Conservation (phyloP, 2,329 filamentous ascomycete genomes). For the Pseudogymnoascus sp. region DNA sequence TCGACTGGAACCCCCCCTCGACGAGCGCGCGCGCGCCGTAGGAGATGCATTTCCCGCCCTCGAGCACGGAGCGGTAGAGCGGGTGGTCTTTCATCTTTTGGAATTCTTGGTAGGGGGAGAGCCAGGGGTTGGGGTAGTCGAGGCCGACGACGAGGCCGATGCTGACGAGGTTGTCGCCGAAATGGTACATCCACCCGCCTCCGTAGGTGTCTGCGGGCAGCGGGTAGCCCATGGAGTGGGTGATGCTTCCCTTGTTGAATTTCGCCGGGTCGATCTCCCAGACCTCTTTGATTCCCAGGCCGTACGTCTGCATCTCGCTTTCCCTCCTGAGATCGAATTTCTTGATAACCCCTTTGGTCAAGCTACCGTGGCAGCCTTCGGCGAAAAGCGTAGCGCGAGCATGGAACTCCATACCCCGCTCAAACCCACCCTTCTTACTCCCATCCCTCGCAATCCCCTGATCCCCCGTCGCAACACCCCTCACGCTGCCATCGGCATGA, state of each 20-base stretch:
- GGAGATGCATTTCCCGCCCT: conserved; percentile 95
- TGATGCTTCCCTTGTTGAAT: conserved; percentile 77
- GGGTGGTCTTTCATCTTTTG: conserved; percentile 98
- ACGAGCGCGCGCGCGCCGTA: conserved; percentile 88
- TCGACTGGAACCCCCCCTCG: conserved; percentile 95
- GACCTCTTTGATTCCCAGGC: conserved; percentile 88
- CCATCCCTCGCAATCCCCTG: conserved; percentile 76
- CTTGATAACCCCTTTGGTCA: conserved; percentile 91
- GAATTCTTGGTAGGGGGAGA: conserved; percentile 92
- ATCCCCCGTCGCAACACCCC: conserved; percentile 93
- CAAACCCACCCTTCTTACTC: conserved; percentile 81
- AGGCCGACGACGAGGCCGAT: conserved; percentile 87
- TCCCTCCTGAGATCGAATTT: conserved; percentile 87
- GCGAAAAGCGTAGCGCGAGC: conserved; percentile 84
- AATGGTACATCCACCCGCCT: conserved; percentile 99
- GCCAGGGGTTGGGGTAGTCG: conserved; percentile 94
- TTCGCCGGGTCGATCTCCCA: conserved; percentile 95
- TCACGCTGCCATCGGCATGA: conserved; percentile 75
- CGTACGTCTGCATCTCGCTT: conserved; percentile 92
- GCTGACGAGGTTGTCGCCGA: conserved; percentile 92
- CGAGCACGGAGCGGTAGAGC: conserved; percentile 76
- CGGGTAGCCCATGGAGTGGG: conserved; percentile 90
- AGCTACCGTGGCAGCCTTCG: conserved; percentile 90
- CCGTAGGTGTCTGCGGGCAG: conserved; percentile 85
- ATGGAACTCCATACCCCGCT: conserved; percentile 98